These are phyloP conservation scores for Erythrophleum fordii DNA, from an alignment of 306 rosid genomes.

Conservation along the genomic window DNA sequence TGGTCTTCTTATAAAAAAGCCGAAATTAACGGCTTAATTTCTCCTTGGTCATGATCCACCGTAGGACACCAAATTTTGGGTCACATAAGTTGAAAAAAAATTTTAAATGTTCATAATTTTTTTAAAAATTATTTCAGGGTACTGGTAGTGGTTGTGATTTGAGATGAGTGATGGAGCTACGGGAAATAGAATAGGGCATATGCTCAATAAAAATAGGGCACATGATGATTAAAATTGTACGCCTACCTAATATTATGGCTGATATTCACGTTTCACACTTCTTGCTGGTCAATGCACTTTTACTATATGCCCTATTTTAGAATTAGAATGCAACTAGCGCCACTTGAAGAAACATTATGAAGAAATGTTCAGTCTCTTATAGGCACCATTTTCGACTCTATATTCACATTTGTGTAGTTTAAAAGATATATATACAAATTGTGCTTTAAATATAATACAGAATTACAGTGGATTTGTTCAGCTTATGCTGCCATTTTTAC, in stretches of 20 bases:
- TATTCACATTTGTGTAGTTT: neutral
- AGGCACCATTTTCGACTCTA: neutral
- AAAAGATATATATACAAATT: too few species aligned
- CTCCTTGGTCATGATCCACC: too few species aligned
- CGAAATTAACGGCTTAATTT: constrained; percentile 53
- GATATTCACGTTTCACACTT: neutral
- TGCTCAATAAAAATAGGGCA: neutral
- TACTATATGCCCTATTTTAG: neutral
- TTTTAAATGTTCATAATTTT: neutral
- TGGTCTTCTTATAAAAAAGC: neutral
- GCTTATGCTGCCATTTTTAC: neutral
- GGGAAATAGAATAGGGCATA: neutral
- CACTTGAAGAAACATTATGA: neutral
- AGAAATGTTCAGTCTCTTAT: neutral
- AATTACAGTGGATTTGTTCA: neutral
- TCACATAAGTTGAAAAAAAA: constrained; percentile 18
- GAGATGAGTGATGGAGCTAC: neutral
- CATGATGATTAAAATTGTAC: constrained; percentile 12
- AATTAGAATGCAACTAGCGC: constrained; percentile 9
- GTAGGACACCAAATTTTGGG: neutral
- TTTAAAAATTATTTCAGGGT: neutral
- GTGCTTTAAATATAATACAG: neutral
- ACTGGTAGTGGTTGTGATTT: constrained; percentile 20
- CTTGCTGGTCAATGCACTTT: neutral
- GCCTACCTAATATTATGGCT: neutral